Conservation (phyloP, 129 eudicot genomes). For the Pittosporum tobira region DNA sequence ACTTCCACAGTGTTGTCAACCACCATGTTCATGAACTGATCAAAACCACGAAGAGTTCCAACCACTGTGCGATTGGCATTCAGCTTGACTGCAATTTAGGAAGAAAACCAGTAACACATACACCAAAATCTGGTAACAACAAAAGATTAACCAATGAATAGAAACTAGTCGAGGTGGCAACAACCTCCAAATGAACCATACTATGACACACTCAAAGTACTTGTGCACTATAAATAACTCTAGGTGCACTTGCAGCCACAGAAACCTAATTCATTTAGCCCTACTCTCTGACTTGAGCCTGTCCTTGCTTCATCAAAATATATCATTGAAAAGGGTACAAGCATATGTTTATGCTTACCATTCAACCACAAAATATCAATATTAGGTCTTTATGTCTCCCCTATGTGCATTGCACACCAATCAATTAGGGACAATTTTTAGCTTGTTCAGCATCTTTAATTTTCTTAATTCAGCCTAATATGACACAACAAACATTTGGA, state of each 20-base stretch:
- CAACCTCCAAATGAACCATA: neutral
- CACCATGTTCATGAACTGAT: conserved; percentile 51
- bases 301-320: no score
- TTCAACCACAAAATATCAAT: no score
- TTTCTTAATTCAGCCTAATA: no score
- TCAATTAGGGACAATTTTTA: no score
- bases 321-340: no score
- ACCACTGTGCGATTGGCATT: conserved; percentile 45
- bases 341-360: no score
- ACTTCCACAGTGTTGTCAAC: conserved; percentile 48
- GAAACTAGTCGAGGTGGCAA: neutral
- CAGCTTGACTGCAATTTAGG: conserved; percentile 40
- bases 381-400: no score
- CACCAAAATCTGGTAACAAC: neutral
- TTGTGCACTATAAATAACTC: neutral
- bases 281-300: no score
- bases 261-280: neutral
- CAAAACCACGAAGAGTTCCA: conserved; percentile 53
- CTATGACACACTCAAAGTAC: neutral
- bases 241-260: neutral
- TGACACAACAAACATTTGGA: no score
- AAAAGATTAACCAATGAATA: neutral
- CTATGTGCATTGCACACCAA: no score
- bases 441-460: no score
- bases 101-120: neutral